Conservation (phyloP, 805 yeast species). For the Ogataea degrootiae region DNA sequence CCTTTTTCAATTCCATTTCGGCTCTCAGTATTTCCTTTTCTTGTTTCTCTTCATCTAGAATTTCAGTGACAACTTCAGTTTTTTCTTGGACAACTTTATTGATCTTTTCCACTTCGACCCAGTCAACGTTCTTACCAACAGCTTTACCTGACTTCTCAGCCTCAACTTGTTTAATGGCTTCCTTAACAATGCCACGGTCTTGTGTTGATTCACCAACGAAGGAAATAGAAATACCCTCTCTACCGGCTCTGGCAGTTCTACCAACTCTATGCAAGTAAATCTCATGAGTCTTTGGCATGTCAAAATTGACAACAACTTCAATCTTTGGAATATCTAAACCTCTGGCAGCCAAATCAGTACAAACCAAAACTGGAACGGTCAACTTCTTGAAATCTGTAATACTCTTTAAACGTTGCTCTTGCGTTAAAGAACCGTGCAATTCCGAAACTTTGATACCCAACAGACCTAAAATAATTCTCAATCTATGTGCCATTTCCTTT, state of each 20-base stretch:
- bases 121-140: slow-evolving; percentile 87
- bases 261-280: slow-evolving; percentile 96
- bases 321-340: slow-evolving; percentile 99
- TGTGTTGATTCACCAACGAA: slow-evolving; percentile 89
- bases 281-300: slow-evolving; percentile 92
- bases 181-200: slow-evolving; percentile 88
- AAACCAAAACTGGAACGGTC: slow-evolving; percentile 79
- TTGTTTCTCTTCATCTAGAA: slow-evolving; percentile 79
- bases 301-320: slow-evolving; percentile 89
- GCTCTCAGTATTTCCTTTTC: slow-evolving; percentile 85
- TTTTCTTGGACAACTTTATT: slow-evolving; percentile 58
- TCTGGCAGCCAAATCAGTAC: slow-evolving; percentile 98
- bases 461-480: slow-evolving; percentile 71
- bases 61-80: slow-evolving; percentile 61
- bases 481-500: slow-evolving; percentile 83
- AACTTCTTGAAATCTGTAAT: slow-evolving; percentile 79
- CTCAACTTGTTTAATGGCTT: slow-evolving; percentile 70
- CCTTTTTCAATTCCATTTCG: slow-evolving; percentile 85
- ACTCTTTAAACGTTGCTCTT: slow-evolving; percentile 88
- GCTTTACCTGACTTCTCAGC: slow-evolving; percentile 49
- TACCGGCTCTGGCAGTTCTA: slow-evolving; percentile 98
- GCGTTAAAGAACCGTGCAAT: slow-evolving; percentile 77
- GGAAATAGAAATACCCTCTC: slow-evolving; percentile 89
- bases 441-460: slow-evolving; percentile 75
- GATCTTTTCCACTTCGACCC: slow-evolving; percentile 75